These are phyloP conservation scores for Candida qinlingensis DNA, from an alignment of 805 yeast species.

Conservation along the genomic window DNA sequence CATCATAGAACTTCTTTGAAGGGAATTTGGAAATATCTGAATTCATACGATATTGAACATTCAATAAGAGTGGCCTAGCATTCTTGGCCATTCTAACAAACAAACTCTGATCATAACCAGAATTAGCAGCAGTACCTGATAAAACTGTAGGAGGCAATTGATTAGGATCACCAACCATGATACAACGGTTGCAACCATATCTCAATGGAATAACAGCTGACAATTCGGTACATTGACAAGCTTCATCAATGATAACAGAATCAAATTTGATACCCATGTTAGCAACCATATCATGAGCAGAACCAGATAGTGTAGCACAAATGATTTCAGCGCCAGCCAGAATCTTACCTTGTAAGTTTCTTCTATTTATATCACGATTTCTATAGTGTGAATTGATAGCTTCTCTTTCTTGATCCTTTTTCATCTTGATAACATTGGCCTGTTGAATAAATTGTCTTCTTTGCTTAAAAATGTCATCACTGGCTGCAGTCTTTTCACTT, in stretches of 20 bases:
- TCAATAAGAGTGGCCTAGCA: slow-evolving; percentile 57
- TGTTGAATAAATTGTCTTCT: slow-evolving; percentile 53
- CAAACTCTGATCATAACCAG: slow-evolving; percentile 81
- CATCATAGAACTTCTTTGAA: slow-evolving; percentile 72
- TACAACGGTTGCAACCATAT: slow-evolving; percentile 85
- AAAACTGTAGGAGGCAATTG: slow-evolving; percentile 96
- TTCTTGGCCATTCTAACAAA: slow-evolving; percentile 88
- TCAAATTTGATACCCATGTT: slow-evolving; percentile 73
- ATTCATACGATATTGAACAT: slow-evolving; percentile 97
- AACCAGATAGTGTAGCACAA: slow-evolving; percentile 89
- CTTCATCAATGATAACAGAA: slow-evolving; percentile 92
- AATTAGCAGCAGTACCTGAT: slow-evolving; percentile 78
- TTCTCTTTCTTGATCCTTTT: slow-evolving; percentile 77
- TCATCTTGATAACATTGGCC: slow-evolving; percentile 65
- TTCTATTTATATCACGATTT: slow-evolving; percentile 70
- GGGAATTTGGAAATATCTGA: slow-evolving; percentile 89
- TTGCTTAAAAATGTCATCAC: slow-evolving; percentile 43
- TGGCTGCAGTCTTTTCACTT: slow-evolving; percentile 28
- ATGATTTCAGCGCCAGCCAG: slow-evolving; percentile 75
- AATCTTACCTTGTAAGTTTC: slow-evolving; percentile 69
- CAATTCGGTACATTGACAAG: slow-evolving; percentile 93
- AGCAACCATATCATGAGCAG: slow-evolving; percentile 84
- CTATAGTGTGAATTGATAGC: slow-evolving; percentile 61
- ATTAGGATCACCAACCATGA: slow-evolving; percentile 98
- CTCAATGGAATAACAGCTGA: slow-evolving; percentile 88